Base-by-base conservation (phyloP, 139 green algal genomes). In the Tetratostichococcus sp. region DNA sequence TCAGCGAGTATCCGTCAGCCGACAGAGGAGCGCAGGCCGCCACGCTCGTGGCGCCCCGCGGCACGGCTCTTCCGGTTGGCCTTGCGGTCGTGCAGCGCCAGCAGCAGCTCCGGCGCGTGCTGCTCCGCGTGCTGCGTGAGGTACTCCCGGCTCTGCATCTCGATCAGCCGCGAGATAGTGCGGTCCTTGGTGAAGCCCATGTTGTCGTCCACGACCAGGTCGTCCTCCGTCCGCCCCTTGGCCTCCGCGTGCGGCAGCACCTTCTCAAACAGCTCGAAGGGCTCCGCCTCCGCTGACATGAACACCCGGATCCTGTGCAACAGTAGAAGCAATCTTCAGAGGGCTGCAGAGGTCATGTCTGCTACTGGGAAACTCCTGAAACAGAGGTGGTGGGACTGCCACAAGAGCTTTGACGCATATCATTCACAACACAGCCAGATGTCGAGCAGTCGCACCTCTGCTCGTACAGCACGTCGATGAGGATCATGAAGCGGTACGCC, bases 401-500 rank as follows among this genome's bases (percentile, higher is more conserved):
- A n/a, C n/a, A n/a, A n/a, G n/a, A n/a, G n/a, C n/a, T n/a, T 50
- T 6, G 6, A 50, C 6, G 39, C 39, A 50, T 11, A 21, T 50
- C 39, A 50, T 6, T 50, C 39, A 50, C 8, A 11, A 50, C 39
- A 62, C 75, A 67, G 8, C 4, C 19, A 35, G 28, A 33, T 14
- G n/a, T 30, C n/a, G n/a, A n/a, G n/a, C n/a, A n/a, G n/a, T n/a
- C 75, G 1, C 76, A 91, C 86, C 83, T 88, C 78, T 97, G 84
- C 77, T 98, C 94, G 77, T 98, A 98, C 80, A 97, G 67, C 14
- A 97, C 86, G 77, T 98, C 94, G 26, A 98, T 84, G 4, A 98
- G 86, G 23, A 89, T 97, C 25, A 98, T 89, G 76, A 98, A 98
- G 75, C 94, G 89, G 83, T 97, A 97, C 0, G 83, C 93, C 34